Conservation (phyloP, 192 early-diverging fungal species). For the Backusella mclennaniae region DNA sequence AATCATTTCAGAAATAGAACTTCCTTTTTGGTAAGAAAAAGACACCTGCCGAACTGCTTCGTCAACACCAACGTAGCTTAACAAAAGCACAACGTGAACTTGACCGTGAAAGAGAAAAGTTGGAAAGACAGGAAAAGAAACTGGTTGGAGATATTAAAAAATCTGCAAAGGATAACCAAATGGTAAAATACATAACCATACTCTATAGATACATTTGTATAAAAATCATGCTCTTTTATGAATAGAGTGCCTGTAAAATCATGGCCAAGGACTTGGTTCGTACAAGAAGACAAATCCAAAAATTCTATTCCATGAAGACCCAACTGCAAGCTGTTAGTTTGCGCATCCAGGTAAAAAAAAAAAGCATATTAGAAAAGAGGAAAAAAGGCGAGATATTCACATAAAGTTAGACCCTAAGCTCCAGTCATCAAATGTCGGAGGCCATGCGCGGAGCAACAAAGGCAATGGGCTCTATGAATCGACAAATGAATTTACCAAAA, state of each 20-base stretch:
- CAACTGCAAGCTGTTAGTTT: slow-evolving; percentile 91
- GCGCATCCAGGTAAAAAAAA: slow-evolving; percentile 71
- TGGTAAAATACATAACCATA: slow-evolving; percentile 47
- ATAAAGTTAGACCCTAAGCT: slow-evolving; percentile 71
- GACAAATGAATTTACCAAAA: slow-evolving; percentile 88
- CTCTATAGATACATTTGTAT: not conserved
- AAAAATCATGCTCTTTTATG: slow-evolving; percentile 21
- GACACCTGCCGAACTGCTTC: slow-evolving; percentile 90
- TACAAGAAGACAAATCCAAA: slow-evolving; percentile 89
- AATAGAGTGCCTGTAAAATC: slow-evolving; percentile 80
- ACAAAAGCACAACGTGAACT: slow-evolving; percentile 88
- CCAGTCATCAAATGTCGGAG: slow-evolving; percentile 94
- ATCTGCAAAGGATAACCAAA: slow-evolving; percentile 86
- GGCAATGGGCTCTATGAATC: slow-evolving; percentile 98
- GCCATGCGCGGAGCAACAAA: slow-evolving; percentile 95
- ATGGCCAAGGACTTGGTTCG: slow-evolving; percentile 99
- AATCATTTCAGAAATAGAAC: slow-evolving; percentile 38
- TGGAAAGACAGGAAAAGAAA: slow-evolving; percentile 96
- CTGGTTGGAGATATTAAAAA: slow-evolving; percentile 93
- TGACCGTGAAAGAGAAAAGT: slow-evolving; percentile 83
- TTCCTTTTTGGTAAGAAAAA: slow-evolving; percentile 75
- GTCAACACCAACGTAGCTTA: slow-evolving; percentile 87
- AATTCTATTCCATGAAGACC: slow-evolving; percentile 95
- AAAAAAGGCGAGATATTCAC: not conserved
- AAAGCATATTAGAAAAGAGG: not conserved